phyloP scores from a whole-genome alignment of 2,329 filamentous ascomycete species.

The Aureobasidium sp. region DNA sequence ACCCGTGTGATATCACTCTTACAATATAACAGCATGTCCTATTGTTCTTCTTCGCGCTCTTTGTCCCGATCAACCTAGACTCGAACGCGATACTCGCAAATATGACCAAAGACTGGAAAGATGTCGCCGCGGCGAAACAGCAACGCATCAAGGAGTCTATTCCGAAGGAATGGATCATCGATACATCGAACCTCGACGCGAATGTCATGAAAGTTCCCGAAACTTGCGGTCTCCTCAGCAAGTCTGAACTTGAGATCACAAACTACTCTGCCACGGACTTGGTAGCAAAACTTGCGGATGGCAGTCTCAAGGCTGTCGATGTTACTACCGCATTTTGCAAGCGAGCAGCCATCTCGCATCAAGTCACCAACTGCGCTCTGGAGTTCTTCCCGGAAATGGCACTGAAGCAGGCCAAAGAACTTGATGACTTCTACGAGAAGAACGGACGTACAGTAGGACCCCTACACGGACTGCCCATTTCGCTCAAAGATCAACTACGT shows the following conservation, averaged over 20 bases:
- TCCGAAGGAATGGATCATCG: conserved; percentile 62
- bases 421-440: conserved; percentile 45
- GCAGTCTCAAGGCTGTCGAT: conserved; percentile 62
- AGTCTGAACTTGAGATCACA: conserved; percentile 68
- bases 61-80: too few species aligned
- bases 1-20: not conserved
- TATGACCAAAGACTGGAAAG: conserved; percentile 51
- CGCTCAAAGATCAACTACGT: conserved; percentile 57
- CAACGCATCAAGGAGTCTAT: conserved; percentile 60
- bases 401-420: conserved; percentile 43
- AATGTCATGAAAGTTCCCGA: conserved; percentile 65
- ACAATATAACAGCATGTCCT: too few species aligned
- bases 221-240: conserved; percentile 57
- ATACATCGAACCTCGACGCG: conserved; percentile 50
- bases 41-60: too few species aligned
- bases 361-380: conserved; percentile 48
- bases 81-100: too few species aligned
- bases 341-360: conserved; percentile 57
- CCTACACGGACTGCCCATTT: conserved; percentile 54
- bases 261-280: conserved; percentile 66
- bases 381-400: conserved; percentile 56
- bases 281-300: conserved; percentile 58
- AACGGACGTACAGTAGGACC: conserved; percentile 47
- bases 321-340: conserved; percentile 65
- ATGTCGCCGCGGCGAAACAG: conserved; percentile 58